Evolutionary conservation across 108 stramenopile genomes (phyloP), one percentile per base, ranked within the genome.

Genomic region (Pseudonitzschia multistriata): DNA sequence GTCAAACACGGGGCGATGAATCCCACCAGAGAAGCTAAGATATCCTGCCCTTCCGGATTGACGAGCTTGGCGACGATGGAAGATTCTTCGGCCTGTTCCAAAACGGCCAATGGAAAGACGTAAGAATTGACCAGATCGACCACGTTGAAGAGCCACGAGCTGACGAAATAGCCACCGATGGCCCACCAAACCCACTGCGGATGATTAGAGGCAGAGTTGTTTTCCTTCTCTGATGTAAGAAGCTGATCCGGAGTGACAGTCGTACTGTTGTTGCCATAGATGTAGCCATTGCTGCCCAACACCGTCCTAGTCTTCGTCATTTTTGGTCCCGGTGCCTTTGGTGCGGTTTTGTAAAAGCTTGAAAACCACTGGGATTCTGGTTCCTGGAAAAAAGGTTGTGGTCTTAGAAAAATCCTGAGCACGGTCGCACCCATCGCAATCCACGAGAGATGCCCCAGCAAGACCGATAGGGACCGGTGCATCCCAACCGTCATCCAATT

Each of bases 1-100:
- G 91, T 76, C 4, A 96, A 35, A 70, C 97, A 97, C 8, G 97
- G 97, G 13, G 97, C 97, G 59, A 97, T 87, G 68, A 86, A 93
- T 30, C 97, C 97, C 21, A 96, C 83, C 22, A 91, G 19, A 39
- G 83, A 85, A 0, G 95, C 94, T 1, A 82, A 49, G 27, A 89
- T 70, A 68, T 95, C 92, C 61, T 93, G 91, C 70, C 85, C 78
- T 79, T 97, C 96, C 24, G 96, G 94, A 79, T 94, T 94, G 72
- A 96, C 89, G 34, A 97, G 78, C 67, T 94, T 89, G 34, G 83
- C 68, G 14, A 93, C 95, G 0, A 93, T 83, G 5, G 89, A 88
- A 25, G 21, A 39, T 67, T 96, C 90, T 33, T 77, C 73, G 29
- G 84, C 82, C 60, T 74, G 56, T 47, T 88, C 81, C 52, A 92